Base-by-base conservation (phyloP, 2,329 filamentous ascomycete genomes). In the Xylaria sp. region DNA sequence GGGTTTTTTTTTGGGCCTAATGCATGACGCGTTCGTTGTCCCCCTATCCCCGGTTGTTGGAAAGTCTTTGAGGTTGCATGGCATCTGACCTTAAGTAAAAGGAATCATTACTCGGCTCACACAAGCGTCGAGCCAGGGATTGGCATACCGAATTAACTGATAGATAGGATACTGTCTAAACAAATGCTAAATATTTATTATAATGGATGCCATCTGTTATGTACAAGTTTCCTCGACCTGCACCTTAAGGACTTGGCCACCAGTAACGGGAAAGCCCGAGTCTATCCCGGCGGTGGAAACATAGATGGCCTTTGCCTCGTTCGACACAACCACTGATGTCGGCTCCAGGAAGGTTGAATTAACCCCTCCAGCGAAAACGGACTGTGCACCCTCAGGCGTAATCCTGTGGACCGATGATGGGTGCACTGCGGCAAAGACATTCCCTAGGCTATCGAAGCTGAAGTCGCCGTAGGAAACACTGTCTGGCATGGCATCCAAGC, bases 361-460 rank as follows among this genome's bases (percentile, higher is more conserved):
- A 5, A 25, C 20, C 2, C 67, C 65, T 45, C 68, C 63, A 2
- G 62, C 65, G n/a, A 73, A 60, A n/a, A 52, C 53, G 1, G 65
- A 67, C 61, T 72, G 71, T 20, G 30, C 50, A 4, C 72, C 72
- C 5, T 62, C 53, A 13, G 71, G 71, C 0, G 71, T 67, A 41
- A 73, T 66, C 50, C 68, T 74, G 58, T 68, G 41, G 18, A 74
- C 23, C 3, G 71, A 70, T 2, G 68, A 68, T 0, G 72, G 69
- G 34, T 70, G 70, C 36, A 67, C 63, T 9, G 72, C 71, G 15
- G 72, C 52, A 32, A 68, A 74, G 12, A 56, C 68, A 34, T 73
- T 73, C 23, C 70, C 72, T 6, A 63, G 46, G 1, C 18, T 20
- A 23, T 74, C 72, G 30, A 73, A 73, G 25, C 68, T 32, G n/a